Evolutionary conservation across 2,329 filamentous ascomycete genomes (phyloP), one percentile per base, ranked within the genome.

Genomic region (Camillea tinctor): DNA sequence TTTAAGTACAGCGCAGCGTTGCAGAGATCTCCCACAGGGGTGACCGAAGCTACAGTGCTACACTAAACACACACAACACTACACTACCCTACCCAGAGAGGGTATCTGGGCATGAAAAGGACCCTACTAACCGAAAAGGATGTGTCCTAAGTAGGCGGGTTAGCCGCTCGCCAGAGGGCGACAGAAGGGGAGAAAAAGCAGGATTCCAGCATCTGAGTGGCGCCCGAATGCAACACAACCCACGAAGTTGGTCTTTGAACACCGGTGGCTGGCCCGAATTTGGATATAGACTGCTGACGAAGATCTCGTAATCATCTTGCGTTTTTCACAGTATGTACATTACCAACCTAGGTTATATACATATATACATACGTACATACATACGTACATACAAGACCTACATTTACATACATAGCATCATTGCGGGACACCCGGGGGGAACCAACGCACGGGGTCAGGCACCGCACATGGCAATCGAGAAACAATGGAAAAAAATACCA

Each of bases 211-310:
- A 44, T 44, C 36, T 44, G 17, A 55, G 60, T 56, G 58, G 58
- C 60, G 56, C 56, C 55, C 56, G 54, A 61, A 55, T 63, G 59
- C 55, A 59, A 63, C 61, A 51, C 61, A 61, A 63, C 59, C 59
- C 59, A 50, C 52, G 54, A 58, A 51, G 26, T 26, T n/a, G 59
- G 54, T 57, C 48, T 52, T 61, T 44, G 58, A 52, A 19, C 22
- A 55, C 59, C 54, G 59, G 48, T 61, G 58, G 20, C 50, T 57
- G 61, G 57, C 54, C 59, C 61, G 22, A 54, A 36, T 63, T 59
- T 30, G 61, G 59, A 53, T 57, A 55, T 49, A 49, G 54, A 63
- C 56, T 56, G 58, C 61, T 63, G 61, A 63, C 61, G 59, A 63
- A 63, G 61, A 57, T 54, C 54, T 56, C 54, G 49, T 50, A 63